These are phyloP conservation scores for Acanthamoeba castellanii DNA, from an alignment of 208 protist species.

Conservation along the genomic window DNA sequence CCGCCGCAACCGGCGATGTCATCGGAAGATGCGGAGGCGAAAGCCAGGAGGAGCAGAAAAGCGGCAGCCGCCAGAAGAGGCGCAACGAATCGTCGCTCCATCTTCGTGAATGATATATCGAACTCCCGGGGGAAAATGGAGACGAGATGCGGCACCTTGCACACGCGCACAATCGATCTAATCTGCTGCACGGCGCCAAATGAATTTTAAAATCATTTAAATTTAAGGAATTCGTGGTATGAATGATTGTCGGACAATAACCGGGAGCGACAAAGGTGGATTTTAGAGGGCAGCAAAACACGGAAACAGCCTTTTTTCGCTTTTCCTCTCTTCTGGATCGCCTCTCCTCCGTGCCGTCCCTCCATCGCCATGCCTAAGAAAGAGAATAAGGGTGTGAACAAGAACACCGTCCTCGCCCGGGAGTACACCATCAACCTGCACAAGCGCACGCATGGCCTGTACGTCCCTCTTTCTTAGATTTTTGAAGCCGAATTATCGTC, in stretches of 20 bases:
- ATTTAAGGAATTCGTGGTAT: not conserved
- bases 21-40: conserved; percentile 35
- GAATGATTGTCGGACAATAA: not conserved
- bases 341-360: conserved; percentile 57
- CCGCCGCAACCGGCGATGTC: conserved; percentile 64
- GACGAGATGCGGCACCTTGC: not conserved
- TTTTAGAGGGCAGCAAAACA: conserved; percentile 28
- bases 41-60: not conserved
- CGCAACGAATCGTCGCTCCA: not conserved
- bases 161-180: not conserved
- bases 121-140: not conserved
- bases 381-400: conserved; percentile 79
- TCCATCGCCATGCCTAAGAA: conserved; percentile 78
- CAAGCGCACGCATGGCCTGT: conserved; percentile 95
- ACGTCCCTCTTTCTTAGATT: conserved; percentile 72
- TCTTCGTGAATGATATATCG: not conserved
- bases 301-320: conserved; percentile 18
- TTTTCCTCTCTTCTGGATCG: conserved; percentile 74
- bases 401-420: conserved; percentile 89
- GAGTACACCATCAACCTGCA: conserved; percentile 98
- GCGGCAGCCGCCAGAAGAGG: not conserved
- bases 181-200: not conserved
- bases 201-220: not conserved
- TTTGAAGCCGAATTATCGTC: not conserved
- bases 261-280: not conserved